Base-by-base conservation (phyloP, 2,329 filamentous ascomycete species). In the Fusarium coffeatum region DNA sequence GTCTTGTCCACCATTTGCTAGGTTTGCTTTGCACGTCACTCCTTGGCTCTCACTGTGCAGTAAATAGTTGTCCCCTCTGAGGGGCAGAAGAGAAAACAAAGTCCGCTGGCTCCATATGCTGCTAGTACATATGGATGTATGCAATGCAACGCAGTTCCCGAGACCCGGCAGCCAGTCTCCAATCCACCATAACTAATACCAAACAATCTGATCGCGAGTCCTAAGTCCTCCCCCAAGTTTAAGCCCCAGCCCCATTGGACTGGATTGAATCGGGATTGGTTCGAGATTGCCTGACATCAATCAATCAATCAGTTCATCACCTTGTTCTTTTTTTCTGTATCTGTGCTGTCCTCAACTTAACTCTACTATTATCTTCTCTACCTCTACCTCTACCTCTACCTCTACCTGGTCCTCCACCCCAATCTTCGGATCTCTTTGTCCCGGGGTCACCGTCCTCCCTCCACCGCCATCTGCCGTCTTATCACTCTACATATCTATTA, bases 151-250 rank as follows among this genome's bases (percentile, higher is more conserved):
- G 48, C 55, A 66, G 55, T 55, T 61, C 43, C 63, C 63, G 55
- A 66, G 40, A 56, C 42, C 67, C 64, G 64, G 63, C 64, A 64
- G 42, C 66, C 59, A 65, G 56, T 71, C 72, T 65, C 56, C 57
- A 69, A 71, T 66, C 69, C 71, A 71, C 66, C 68, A 71, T 68
- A 66, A 57, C 68, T 68, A 64, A 74, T 72, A 27, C 59, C 25
- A 62, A 64, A 64, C 42, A 64, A 64, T 64, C 59, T 64, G 59
- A 64, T 63, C 48, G 60, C 32, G 18, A 51, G 49, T 51, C 23
- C 22, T 41, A 41, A n/a, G 32, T 41, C 25, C 40, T 37, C 32
- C 32, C 32, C 46, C 59, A 61, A 62, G 58, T 41, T 49, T 28
- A 53, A 47, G 41, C 60, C 60, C 60, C 48, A 56, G 34, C 59